Evolutionary conservation across 441 rosid genomes (phyloP), one percentile per base, ranked within the genome.

Genomic region (Dalechampia spathulata): DNA sequence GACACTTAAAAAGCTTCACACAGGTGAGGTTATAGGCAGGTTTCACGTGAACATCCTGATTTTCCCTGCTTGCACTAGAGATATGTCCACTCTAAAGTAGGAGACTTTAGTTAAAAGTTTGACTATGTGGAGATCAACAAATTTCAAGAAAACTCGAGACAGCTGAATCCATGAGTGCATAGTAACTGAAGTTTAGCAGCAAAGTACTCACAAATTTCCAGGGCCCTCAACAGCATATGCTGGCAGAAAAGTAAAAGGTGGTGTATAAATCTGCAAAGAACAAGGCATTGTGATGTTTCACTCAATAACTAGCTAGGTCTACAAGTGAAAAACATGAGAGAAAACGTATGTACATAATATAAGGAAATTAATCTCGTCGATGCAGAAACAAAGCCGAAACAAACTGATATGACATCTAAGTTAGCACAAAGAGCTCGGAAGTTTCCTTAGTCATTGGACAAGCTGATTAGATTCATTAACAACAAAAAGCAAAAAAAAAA

Each of bases 211-310:
- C 94, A 75, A 55, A 71, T 88, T 88, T 67, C 96, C 96, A 25
- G 94, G 94, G 52, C 61, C 64, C 68, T 88, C 91, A 58, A 88
- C 91, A 22, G 84, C 83, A 60, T 91, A 80, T 62, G 56, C 48
- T 55, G 96, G 91, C 71, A 88, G 84, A 63, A 66, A 63, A 46
- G 75, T 74, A 63, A 88, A 81, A 27, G 94, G 96, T 32, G 0
- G 65, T 1, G 89, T 76, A 50, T 76, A 85, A 56, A 88, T 74
- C 96, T 88, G 85, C 62, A 52, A 1, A 49, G 3, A 62, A 60
- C 48, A 21, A 34, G 32, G 9, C 27, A 56, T 27, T 23, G 15
- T 39, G 32, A 46, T 36, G 34, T 34, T 47, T 49, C 44, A 38
- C 13, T 48, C 50, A 30, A n/a, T 5, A 56, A 21, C 48, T 15